Percentiles rank a stretch among this genome's conserved stretches.
These are phyloP conservation scores for Pythium phragmitis DNA, from an alignment of 352 stramenopile species.

Conservation along the genomic window DNA sequence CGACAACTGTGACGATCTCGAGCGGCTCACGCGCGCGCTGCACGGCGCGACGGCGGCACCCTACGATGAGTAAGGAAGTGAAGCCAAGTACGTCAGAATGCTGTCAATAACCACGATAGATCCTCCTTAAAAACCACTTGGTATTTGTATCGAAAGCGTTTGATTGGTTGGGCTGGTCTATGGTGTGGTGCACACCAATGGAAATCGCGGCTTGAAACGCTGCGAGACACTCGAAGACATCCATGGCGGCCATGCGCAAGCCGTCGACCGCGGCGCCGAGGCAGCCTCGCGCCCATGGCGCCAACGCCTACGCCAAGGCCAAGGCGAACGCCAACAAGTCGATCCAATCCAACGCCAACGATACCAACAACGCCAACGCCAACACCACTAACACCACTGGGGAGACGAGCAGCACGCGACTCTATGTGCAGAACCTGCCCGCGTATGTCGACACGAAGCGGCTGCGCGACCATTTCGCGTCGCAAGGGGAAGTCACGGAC, in stretches of 20 bases:
- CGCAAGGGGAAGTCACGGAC: slow-evolving; percentile 86
- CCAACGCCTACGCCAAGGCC: not conserved
- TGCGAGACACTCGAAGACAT: slow-evolving; percentile 2
- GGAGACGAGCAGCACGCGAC: slow-evolving; percentile 37
- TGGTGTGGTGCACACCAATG: slow-evolving; percentile 20
- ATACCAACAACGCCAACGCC: not conserved
- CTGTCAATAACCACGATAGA: slow-evolving; percentile 6
- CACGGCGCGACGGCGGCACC: not conserved
- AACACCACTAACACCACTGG: not conserved
- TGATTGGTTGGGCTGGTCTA: slow-evolving; percentile 17
- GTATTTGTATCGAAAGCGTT: slow-evolving; percentile 2
- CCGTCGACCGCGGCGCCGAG: slow-evolving; percentile 1
- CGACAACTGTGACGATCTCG: slow-evolving; percentile 41
- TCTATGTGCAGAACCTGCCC: slow-evolving; percentile 85
- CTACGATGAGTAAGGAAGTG: slow-evolving; percentile 16
- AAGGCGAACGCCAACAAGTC: not conserved
- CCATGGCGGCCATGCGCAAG: not conserved
- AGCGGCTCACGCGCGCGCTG: slow-evolving; percentile 10
- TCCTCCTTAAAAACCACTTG: slow-evolving; percentile 17
- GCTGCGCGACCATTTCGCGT: slow-evolving; percentile 72
- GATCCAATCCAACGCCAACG: slow-evolving; percentile 1
- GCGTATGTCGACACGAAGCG: slow-evolving; percentile 74
- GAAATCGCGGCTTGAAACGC: slow-evolving; percentile 11
- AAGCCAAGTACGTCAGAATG: slow-evolving; percentile 10
- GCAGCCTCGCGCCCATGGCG: not conserved